phyloP scores from a whole-genome alignment of 1,284 basidiomycete genomes.

The Puccinia novopanici region DNA sequence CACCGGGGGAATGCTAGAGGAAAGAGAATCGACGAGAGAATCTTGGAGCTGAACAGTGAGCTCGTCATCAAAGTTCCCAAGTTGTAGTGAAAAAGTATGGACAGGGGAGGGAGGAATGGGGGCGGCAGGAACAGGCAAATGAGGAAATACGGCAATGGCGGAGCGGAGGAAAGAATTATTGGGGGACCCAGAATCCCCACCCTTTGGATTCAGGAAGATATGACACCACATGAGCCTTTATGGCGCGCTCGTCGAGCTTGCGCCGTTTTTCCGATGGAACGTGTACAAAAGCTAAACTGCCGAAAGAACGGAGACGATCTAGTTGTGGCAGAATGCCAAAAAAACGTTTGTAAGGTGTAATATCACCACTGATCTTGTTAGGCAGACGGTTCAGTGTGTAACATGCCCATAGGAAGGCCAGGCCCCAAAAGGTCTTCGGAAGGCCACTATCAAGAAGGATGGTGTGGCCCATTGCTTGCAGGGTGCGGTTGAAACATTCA shows the following conservation, averaged over 20 bases:
- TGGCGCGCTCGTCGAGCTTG: background rate
- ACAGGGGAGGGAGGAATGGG: no score
- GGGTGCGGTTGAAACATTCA: no score
- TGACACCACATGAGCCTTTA: background rate
- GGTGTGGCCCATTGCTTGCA: no score
- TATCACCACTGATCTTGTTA: background rate
- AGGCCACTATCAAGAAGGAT: no score
- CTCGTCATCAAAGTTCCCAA: no score
- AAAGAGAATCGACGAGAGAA: no score
- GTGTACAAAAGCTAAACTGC: background rate
- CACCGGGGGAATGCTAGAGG: background rate
- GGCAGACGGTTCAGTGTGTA: background rate
- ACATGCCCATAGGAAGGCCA: background rate
- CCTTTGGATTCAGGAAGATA: background rate
- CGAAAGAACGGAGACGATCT: background rate
- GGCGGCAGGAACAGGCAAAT: no score
- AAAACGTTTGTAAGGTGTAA: background rate
- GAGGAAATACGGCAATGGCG: no score
- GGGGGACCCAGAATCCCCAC: background rate
- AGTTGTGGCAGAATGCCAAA: background rate
- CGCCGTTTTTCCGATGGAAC: background rate
- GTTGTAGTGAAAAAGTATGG: no score
- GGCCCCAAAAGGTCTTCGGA: background rate
- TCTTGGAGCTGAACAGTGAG: no score
- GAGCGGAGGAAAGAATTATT: no score